Evolutionary conservation across 805 yeast species (phyloP).

Genomic region (Kodamaea kakaduensis): DNA sequence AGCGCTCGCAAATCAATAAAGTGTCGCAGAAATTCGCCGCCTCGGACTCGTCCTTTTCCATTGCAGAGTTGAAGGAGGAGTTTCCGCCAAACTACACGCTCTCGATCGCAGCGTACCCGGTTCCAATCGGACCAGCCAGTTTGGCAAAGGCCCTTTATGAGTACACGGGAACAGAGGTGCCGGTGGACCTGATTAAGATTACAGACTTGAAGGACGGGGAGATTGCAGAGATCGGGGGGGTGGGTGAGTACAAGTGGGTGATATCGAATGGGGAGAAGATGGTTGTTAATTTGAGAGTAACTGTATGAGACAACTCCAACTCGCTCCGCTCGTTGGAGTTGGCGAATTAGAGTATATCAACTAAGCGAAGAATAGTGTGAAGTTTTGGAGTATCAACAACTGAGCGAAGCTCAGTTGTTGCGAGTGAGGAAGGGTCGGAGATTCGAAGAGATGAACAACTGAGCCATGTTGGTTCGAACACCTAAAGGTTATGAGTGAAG

Average conservation of each 20-base stretch:
- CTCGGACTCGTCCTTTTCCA: slow-evolving; percentile 19
- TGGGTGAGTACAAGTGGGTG: slow-evolving; percentile 27
- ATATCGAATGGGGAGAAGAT: slow-evolving; percentile 26
- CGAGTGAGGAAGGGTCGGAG: too few relatives aligned
- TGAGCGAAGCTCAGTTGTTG: too few relatives aligned
- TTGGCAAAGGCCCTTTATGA: slow-evolving; percentile 24
- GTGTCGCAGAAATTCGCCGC: slow-evolving; percentile 14
- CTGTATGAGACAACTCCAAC: too few relatives aligned
- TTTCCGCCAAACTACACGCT: slow-evolving; percentile 25
- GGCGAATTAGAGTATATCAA: too few relatives aligned
- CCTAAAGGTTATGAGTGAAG: too few relatives aligned
- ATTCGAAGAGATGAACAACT: too few relatives aligned
- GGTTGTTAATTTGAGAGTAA: too few relatives aligned
- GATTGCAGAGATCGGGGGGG: slow-evolving; percentile 17
- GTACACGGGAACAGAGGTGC: slow-evolving; percentile 31
- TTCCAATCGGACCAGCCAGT: slow-evolving; percentile 26
- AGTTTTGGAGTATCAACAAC: too few relatives aligned
- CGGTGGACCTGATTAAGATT: slow-evolving; percentile 21
- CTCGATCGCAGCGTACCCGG: slow-evolving; percentile 12
- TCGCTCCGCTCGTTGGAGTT: too few relatives aligned
- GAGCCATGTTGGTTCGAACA: too few relatives aligned
- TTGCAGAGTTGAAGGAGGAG: slow-evolving; percentile 29
- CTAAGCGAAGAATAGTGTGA: too few relatives aligned
- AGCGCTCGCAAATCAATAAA: slow-evolving; percentile 4
- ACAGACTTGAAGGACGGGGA: slow-evolving; percentile 7